These are phyloP conservation scores for Orbilia oligospora DNA, from an alignment of 2,329 filamentous ascomycete genomes.

Conservation along the genomic window DNA sequence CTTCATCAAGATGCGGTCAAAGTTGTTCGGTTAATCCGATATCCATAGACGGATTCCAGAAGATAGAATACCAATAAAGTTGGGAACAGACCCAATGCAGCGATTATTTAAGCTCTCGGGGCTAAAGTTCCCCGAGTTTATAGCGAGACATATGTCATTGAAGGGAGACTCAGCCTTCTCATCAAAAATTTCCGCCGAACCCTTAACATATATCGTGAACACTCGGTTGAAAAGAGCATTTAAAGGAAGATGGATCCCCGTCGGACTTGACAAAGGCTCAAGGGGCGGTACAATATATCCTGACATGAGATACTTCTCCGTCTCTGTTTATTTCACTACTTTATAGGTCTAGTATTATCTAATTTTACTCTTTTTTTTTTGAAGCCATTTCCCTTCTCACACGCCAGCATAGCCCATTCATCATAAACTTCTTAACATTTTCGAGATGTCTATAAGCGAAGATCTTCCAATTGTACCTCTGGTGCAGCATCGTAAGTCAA, in stretches of 20 bases:
- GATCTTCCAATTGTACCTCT: background rate
- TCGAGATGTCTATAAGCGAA: conserved; percentile 44
- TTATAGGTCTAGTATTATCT: conserved; percentile 6
- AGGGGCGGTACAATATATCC: conserved; percentile 1
- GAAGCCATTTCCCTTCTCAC: background rate
- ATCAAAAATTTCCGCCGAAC: background rate
- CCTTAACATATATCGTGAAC: conserved; percentile 9
- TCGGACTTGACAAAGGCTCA: conserved; percentile 18
- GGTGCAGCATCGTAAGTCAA: conserved; percentile 1
- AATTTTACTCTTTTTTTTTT: background rate
- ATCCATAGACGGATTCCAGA: conserved; percentile 18
- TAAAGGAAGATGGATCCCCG: conserved; percentile 43
- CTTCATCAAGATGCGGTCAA: conserved; percentile 53
- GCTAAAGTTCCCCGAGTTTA: conserved; percentile 34
- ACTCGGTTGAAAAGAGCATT: conserved; percentile 30
- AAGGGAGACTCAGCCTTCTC: conserved; percentile 3
- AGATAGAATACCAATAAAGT: conserved; percentile 39
- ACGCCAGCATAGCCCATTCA: background rate
- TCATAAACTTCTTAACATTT: conserved; percentile 1
- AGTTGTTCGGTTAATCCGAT: conserved; percentile 41
- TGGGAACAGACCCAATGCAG: conserved; percentile 52
- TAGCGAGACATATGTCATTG: conserved; percentile 33
- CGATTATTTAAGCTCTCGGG: conserved; percentile 33
- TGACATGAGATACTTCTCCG: background rate
- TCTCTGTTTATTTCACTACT: conserved; percentile 9